These are phyloP conservation scores for Fraxinus nigra DNA, from an alignment of 305 asterid genomes.

Conservation along the genomic window DNA sequence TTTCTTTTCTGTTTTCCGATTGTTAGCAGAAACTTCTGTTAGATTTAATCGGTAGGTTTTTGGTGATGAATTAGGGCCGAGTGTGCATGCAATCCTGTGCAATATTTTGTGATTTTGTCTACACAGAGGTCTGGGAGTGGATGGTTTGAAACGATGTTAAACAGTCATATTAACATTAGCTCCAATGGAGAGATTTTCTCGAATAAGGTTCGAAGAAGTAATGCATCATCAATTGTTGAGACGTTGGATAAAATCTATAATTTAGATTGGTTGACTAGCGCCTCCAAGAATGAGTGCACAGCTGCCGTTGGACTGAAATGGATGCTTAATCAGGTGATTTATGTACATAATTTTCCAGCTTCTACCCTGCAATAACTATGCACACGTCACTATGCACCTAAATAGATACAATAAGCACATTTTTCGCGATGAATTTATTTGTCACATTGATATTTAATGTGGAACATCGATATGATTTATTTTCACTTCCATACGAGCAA, in stretches of 20 bases:
- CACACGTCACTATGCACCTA: neutral
- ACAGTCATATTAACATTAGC: slow-evolving; percentile 84
- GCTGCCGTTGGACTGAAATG: slow-evolving; percentile 69
- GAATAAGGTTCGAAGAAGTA: slow-evolving; percentile 66
- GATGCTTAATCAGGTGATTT: slow-evolving; percentile 72
- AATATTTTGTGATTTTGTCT: slow-evolving; percentile 75
- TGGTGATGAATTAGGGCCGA: slow-evolving; percentile 42
- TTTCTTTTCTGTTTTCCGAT: neutral
- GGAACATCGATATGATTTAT: neutral
- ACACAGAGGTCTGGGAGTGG: slow-evolving; percentile 98
- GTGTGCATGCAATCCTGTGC: slow-evolving; percentile 87
- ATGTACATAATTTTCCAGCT: slow-evolving; percentile 1
- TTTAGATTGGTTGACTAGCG: slow-evolving; percentile 59
- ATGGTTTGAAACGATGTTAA: slow-evolving; percentile 91
- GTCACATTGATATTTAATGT: neutral
- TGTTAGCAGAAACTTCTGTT: neutral
- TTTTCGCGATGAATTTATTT: neutral
- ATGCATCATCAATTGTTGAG: slow-evolving; percentile 56
- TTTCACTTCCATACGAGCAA: neutral
- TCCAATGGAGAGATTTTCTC: slow-evolving; percentile 96
- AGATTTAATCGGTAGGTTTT: slow-evolving; percentile 8
- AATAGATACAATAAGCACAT: neutral
- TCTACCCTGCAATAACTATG: neutral
- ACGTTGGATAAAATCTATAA: slow-evolving; percentile 62
- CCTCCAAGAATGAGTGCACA: slow-evolving; percentile 67